Conservation (phyloP, 345 rosid genomes). For the Camelina hispida region DNA sequence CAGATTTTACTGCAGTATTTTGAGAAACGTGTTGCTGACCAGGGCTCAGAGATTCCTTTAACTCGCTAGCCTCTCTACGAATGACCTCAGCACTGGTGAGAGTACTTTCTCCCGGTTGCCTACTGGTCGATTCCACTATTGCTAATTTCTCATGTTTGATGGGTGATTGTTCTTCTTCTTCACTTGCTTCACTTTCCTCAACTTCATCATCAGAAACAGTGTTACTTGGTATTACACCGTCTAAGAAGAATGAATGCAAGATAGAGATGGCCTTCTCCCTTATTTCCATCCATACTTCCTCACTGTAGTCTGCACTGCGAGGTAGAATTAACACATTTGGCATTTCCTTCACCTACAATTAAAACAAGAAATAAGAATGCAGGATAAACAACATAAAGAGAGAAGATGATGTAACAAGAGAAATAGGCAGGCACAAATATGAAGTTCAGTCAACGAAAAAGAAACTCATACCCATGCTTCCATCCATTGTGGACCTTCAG, state of each 20-base stretch:
- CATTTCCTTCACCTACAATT: slow-evolving; percentile 91
- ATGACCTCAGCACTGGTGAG: slow-evolving; percentile 62
- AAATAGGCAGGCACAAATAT: background rate
- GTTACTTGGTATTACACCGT: slow-evolving; percentile 75
- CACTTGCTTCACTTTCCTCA: slow-evolving; percentile 65
- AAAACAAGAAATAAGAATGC: background rate
- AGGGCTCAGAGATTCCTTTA: slow-evolving; percentile 60
- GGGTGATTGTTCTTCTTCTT: slow-evolving; percentile 52
- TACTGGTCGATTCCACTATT: slow-evolving; percentile 55
- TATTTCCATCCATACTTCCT: slow-evolving; percentile 99
- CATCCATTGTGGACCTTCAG: slow-evolving; percentile 99
- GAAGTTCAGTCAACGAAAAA: background rate
- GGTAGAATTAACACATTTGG: slow-evolving; percentile 98
- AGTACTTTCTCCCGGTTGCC: slow-evolving; percentile 53
- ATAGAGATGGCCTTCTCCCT: slow-evolving; percentile 90
- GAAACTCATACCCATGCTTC: slow-evolving; percentile 93
- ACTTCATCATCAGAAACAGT: slow-evolving; percentile 81
- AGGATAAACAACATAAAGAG: background rate
- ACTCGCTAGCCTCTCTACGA: slow-evolving; percentile 51
- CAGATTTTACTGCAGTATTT: slow-evolving; percentile 51
- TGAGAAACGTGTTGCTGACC: slow-evolving; percentile 62
- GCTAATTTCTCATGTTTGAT: slow-evolving; percentile 52
- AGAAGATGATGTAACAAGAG: background rate
- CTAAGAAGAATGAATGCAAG: slow-evolving; percentile 80
- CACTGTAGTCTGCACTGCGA: slow-evolving; percentile 99